A percentile compares a stretch with the other conserved stretches of the same genome.
These are phyloP conservation scores for Fusarium palustre DNA, from an alignment of 2,329 filamentous ascomycete species.

Conservation along the genomic window DNA sequence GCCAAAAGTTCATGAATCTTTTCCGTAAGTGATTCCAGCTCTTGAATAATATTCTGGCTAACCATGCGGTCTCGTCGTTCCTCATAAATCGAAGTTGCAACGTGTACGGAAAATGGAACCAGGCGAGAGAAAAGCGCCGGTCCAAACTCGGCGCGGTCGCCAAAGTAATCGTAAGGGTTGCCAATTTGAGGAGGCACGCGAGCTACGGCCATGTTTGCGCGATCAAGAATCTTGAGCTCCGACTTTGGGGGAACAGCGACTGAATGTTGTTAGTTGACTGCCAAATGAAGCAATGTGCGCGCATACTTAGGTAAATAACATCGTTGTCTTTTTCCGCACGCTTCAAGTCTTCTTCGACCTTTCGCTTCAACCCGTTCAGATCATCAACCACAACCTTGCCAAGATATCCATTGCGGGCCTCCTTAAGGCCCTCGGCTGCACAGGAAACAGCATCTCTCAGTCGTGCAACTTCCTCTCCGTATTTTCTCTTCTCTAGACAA, in stretches of 20 bases:
- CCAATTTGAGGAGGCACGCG: slow-evolving; percentile 85
- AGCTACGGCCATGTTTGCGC: slow-evolving; percentile 87
- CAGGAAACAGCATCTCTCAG: slow-evolving; percentile 84
- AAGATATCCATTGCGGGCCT: slow-evolving; percentile 77
- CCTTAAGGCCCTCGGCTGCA: slow-evolving; percentile 86
- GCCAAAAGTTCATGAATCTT: slow-evolving; percentile 82
- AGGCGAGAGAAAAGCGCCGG: slow-evolving; percentile 88
- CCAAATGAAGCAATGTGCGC: accelerated
- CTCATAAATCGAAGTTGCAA: slow-evolving; percentile 95
- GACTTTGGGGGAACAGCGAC: slow-evolving; percentile 86
- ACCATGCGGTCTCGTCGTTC: slow-evolving; percentile 91
- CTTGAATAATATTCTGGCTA: slow-evolving; percentile 86
- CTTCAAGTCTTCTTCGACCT: slow-evolving; percentile 88
- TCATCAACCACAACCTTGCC: slow-evolving; percentile 86
- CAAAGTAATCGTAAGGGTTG: slow-evolving; percentile 82
- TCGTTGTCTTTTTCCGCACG: slow-evolving; percentile 97
- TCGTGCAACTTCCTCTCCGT: slow-evolving; percentile 93
- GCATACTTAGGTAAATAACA: slow-evolving; percentile 85
- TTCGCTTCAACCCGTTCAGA: slow-evolving; percentile 82
- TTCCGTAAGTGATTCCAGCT: slow-evolving; percentile 84
- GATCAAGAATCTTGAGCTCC: slow-evolving; percentile 85
- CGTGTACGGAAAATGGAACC: slow-evolving; percentile 94
- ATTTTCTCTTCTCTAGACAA: slow-evolving; percentile 91
- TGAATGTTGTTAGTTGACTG: slow-evolving; percentile 51
- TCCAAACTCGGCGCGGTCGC: slow-evolving; percentile 83